phyloP scores from a whole-genome alignment of 176 grass and related monocot genomes.

The Lolium perenne region DNA sequence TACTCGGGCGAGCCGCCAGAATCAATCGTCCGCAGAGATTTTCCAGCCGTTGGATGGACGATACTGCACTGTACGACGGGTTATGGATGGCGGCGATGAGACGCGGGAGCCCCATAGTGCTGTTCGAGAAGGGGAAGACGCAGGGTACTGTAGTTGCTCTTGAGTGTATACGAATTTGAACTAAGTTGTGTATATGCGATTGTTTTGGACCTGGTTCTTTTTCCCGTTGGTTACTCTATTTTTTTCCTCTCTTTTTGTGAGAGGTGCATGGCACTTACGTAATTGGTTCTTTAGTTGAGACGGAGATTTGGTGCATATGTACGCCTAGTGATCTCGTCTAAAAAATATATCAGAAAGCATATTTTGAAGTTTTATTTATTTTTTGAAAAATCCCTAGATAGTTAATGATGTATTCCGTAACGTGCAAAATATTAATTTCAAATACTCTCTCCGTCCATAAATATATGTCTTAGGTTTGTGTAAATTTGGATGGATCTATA shows the following conservation, averaged over 20 bases:
- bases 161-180: slow-evolving; percentile 23
- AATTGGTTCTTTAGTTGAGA: no score
- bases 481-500: no score
- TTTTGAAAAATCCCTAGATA: no score
- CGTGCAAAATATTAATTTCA: no score
- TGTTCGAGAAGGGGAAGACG: background rate
- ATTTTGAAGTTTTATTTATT: no score
- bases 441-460: no score
- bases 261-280: no score
- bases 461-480: no score
- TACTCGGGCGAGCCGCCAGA: slow-evolving; percentile 32
- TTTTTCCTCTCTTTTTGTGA: background rate
- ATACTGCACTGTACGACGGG: background rate
- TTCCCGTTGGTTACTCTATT: background rate
- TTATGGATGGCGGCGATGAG: slow-evolving; percentile 25
- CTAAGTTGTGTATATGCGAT: slow-evolving; percentile 35
- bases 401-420: no score
- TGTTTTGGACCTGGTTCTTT: background rate
- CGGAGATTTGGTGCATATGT: no score
- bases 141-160: background rate
- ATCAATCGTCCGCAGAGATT: background rate
- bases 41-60: background rate
- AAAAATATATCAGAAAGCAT: no score
- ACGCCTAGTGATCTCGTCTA: no score
- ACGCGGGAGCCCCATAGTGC: slow-evolving; percentile 4